Evolutionary conservation across 495 filamentous ascomycete species (phyloP).

Genomic region (Choiromyces venosus): DNA sequence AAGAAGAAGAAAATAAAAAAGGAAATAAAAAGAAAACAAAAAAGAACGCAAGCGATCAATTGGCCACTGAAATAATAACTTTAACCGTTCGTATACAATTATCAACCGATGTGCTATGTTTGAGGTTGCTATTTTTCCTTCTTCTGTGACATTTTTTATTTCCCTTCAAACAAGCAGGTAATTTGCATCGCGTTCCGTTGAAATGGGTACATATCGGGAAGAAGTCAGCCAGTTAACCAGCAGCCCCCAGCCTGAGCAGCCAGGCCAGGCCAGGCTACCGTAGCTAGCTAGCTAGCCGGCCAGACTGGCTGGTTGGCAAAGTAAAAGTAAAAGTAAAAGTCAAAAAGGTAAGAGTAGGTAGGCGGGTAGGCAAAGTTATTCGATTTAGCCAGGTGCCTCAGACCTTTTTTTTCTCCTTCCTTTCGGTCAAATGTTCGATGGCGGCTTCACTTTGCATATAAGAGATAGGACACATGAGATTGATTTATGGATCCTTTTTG

Average conservation of each 20-base stretch:
- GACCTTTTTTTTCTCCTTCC: conserved; percentile 6
- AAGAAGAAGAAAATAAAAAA: neutral
- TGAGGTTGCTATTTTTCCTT: conserved; percentile 22
- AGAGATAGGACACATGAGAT: neutral
- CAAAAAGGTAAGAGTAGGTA: neutral
- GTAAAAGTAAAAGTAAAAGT: neutral
- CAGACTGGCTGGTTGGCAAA: neutral
- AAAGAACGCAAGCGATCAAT: conserved; percentile 33
- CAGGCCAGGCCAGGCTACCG: conserved; percentile 16
- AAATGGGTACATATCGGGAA: conserved; percentile 3
- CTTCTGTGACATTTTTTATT: conserved; percentile 28
- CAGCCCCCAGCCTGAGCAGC: conserved; percentile 10
- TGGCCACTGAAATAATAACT: conserved; percentile 20
- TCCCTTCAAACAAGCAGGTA: conserved; percentile 35
- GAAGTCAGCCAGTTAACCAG: neutral
- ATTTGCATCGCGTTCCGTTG: conserved; percentile 12
- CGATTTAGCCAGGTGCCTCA: conserved; percentile 33
- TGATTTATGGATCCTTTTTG: neutral
- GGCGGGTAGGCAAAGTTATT: neutral
- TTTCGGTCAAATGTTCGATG: conserved; percentile 17
- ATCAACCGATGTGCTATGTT: conserved; percentile 31
- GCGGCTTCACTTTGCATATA: neutral
- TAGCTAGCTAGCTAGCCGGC: neutral
- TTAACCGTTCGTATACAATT: conserved; percentile 33
- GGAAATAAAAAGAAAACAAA: conserved; percentile 9